Percentiles rank a stretch among this genome's conserved stretches.
Conservation (phyloP, 768 basidiomycete species). For the Filobasidium floriforme region DNA sequence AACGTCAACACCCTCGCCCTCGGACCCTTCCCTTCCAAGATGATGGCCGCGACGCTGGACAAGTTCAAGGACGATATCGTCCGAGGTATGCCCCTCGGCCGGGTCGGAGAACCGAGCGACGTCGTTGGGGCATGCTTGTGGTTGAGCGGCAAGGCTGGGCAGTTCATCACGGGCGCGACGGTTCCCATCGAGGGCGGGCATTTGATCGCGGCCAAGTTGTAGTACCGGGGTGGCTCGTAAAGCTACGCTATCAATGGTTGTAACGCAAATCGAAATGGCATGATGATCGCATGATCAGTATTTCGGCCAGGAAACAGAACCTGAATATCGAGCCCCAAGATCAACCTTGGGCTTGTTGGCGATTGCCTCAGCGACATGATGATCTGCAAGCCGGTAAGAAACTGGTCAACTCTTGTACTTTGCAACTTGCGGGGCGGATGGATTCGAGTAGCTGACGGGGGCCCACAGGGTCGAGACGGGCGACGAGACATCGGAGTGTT, state of each 20-base stretch:
- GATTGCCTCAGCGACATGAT: too few relatives aligned
- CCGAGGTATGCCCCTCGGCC: constrained; percentile 49
- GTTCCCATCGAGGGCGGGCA: constrained; percentile 59
- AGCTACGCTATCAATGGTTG: neutral
- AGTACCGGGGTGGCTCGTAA: neutral
- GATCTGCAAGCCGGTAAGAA: too few relatives aligned
- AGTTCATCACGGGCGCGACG: constrained; percentile 59
- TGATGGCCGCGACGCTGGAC: constrained; percentile 55
- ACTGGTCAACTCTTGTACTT: too few relatives aligned
- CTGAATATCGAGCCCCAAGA: too few relatives aligned
- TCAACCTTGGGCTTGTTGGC: too few relatives aligned
- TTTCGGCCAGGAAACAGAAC: too few relatives aligned
- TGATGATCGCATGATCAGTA: too few relatives aligned
- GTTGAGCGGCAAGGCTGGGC: constrained; percentile 56
- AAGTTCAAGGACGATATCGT: constrained; percentile 49
- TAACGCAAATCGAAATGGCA: neutral
- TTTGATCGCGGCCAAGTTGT: constrained; percentile 46
- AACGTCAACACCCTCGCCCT: constrained; percentile 61
- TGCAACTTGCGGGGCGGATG: too few relatives aligned
- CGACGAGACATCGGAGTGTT: too few relatives aligned
- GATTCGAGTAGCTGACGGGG: too few relatives aligned
- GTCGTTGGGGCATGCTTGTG: constrained; percentile 59
- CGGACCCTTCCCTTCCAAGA: constrained; percentile 50
- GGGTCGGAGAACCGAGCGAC: constrained; percentile 60
- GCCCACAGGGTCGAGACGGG: too few relatives aligned